Base-by-base conservation (phyloP, 23 red algal genomes). In the Chondrus crispus region DNA sequence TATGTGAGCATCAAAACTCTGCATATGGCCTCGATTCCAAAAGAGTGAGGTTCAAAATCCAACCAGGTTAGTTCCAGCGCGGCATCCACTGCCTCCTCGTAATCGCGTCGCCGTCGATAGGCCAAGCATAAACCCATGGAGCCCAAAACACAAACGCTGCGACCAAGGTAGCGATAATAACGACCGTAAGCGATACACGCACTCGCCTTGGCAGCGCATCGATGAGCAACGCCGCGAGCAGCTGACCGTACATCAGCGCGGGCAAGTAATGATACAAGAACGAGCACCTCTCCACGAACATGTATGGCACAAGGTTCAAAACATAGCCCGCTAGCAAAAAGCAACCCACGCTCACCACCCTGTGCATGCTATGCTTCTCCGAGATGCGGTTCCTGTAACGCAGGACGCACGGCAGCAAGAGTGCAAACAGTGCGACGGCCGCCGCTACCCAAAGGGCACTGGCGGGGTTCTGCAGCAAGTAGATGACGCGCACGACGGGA, bases 221-320 rank as follows among this genome's bases (percentile, higher is more conserved):
- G 48, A 93, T 57, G 20, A 93, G 50, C 3, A 88, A 42, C 39
- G 82, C 88, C 47, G 62, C 28, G 2, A 84, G 74, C 36, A 97
- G 42, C 82, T 82, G 62, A 3, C 77, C 96, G 63, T 95, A 98
- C 11, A 77, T 77, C 40, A 95, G 71, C 12, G 86, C 85, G 29
- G 96, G 96, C 74, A 98, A 72, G 70, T 98, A 98, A 57, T 98
- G 96, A 85, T 98, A 98, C 33, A 95, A 28, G 78, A 98, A 98
- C 28, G 89, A 88, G 47, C 93, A 95, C 8, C 96, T 66, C 39
- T 88, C 81, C 48, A 98, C 90, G 22, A 88, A 79, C 84, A 95
- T 92, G 85, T 93, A 98, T 46, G 96, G 96, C 81, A 98, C 72
- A 46, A 98, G 68, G 62, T 94, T 94, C 16, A 95, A 29, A 13